Evolutionary conservation across 2,329 filamentous ascomycete species (phyloP), one percentile per base, ranked within the genome.

Genomic region (Pyrenophora teres): DNA sequence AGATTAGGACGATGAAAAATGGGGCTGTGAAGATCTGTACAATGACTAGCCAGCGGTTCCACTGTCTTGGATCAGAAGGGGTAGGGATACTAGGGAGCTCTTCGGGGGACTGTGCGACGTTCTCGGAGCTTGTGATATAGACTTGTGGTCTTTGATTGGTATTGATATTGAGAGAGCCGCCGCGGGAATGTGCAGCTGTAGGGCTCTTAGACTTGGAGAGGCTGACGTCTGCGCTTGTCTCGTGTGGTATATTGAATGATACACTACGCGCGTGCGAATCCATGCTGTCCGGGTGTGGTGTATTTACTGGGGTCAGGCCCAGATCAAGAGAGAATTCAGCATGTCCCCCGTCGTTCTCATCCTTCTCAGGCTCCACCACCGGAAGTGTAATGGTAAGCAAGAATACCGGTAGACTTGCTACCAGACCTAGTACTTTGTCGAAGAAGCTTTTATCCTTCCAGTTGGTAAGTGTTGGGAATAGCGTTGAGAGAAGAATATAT

Each of bases 41-140:
- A 10, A 87, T 84, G 10, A 96, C 83, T 3, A 99, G 83, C 93
- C 94, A 99, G 45, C 92, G 84, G 65, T 92, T 96, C 92, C 94
- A 97, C 25, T 86, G 81, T 47, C 82, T 80, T 3, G 74, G 64
- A 39, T 60, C 67, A 27, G 63, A 53, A 46, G 60, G 32, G 37
- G 57, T 13, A n/a, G 51, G 27, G 16, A 42, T 44, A 9, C 41
- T 47, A 8, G 65, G 64, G 4, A 74, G 55, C 41, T 71, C 57
- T 35, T 76, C 73, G 18, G 74, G 74, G 0, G 72, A 71, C n/a
- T 69, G 62, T 7, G 69, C 54, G 6, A 72, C 56, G 19, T 64
- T 68, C 13, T 66, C 58, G 15, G 75, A 68, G 5, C 73, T 71
- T 3, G 68, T 69, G 39, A 70, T 69, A 19, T 60, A 64, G 9